Base-by-base conservation (phyloP, 2,329 filamentous ascomycete genomes). In the Penicillium brasilianum region DNA sequence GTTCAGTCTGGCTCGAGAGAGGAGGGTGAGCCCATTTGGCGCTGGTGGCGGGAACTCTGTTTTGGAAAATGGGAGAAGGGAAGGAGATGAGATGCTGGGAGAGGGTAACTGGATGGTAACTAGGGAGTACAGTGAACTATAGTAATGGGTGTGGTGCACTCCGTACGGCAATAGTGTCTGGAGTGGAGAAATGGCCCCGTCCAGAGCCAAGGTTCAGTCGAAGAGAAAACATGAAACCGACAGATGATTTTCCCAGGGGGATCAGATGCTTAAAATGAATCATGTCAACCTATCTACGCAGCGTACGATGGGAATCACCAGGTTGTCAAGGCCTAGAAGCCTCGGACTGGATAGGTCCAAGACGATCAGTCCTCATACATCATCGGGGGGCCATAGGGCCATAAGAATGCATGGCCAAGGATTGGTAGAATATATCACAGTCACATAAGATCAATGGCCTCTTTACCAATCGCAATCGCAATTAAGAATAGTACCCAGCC, bases 41-140 rank as follows among this genome's bases (percentile, higher is more conserved):
- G 67, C 67, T 67, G 67, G 62, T 64, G 64, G 52, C 53, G 53
- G 58, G 37, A 25, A 55, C 52, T 28, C 34, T 53, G 22, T 41
- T 37, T 54, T 48, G 22, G n/a, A 11, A n/a, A n/a, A n/a, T n/a
- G n/a, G n/a, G n/a, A n/a, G n/a, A n/a, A n/a, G n/a, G n/a, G n/a
- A n/a, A n/a, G n/a, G n/a, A n/a, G n/a, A 32, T 14, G 11, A 37
- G 11, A 4, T 4, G 13, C n/a, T 51, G n/a, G n/a, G 30, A 32
- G 1, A 14, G 25, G 11, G 36, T 30, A 30, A 28, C 14, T 25
- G 9, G 34, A 28, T 25, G 43, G 20, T 6, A 43, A n/a, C 10
- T 11, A 14, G 13, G 9, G 46, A 34, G 4, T 9, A 34, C 10
- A 34, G 25, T 28, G 3, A 28, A 28, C 25, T 28, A 28, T 28